Evolutionary conservation across 164 flowering plant species (phyloP).

Genomic region (Platanus orientalis): DNA sequence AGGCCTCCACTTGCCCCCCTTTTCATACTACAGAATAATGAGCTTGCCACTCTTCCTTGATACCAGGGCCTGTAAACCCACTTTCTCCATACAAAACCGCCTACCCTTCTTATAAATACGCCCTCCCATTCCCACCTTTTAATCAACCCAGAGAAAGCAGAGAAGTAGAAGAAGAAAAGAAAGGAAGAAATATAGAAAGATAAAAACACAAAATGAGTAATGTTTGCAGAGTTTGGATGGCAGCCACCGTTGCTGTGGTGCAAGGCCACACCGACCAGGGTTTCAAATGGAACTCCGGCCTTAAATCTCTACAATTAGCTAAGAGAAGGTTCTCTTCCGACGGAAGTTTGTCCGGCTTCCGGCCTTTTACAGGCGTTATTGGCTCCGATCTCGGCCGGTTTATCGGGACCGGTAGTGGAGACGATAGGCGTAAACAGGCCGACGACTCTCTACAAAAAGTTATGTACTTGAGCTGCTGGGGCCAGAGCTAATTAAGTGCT

Average conservation of each 20-base stretch:
- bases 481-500: constrained; percentile 42
- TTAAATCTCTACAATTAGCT: constrained; percentile 23
- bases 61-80: no score
- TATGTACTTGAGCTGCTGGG: constrained; percentile 55
- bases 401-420: constrained; percentile 7
- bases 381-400: constrained; percentile 16
- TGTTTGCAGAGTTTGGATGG: constrained; percentile 37
- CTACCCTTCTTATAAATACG: no score
- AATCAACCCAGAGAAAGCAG: no score
- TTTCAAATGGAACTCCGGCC: constrained; percentile 21
- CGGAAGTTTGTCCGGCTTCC: background rate
- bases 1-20: no score
- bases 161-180: background rate
- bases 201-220: constrained; percentile 26
- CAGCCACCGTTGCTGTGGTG: constrained; percentile 39
- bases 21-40: no score
- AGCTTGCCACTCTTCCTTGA: no score
- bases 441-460: constrained; percentile 47
- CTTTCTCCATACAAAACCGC: no score
- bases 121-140: no score
- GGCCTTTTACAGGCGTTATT: constrained; percentile 15
- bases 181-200: no score
- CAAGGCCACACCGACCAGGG: constrained; percentile 38
- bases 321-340: constrained; percentile 8
- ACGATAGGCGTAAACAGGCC: constrained; percentile 18